These are phyloP conservation scores for Corymbia calophylla DNA, from an alignment of 441 rosid genomes.

Conservation along the genomic window DNA sequence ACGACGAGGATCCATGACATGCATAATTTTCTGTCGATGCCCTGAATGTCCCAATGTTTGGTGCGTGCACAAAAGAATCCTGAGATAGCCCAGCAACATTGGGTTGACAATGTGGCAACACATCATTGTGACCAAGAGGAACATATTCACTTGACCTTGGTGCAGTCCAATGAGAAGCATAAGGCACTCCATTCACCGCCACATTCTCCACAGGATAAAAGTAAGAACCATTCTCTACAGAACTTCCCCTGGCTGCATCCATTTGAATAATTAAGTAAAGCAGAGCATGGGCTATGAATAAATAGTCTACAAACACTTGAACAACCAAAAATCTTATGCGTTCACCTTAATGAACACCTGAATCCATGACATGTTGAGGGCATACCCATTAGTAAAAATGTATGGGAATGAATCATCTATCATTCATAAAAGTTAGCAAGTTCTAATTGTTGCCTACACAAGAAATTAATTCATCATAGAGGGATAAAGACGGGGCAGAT, in stretches of 20 bases:
- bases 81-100: conserved; percentile 45
- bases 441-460: background rate
- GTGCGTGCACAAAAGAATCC: conserved; percentile 39
- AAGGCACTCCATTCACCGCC: conserved; percentile 43
- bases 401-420: background rate
- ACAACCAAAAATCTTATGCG: background rate
- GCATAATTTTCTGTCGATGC: conserved; percentile 43
- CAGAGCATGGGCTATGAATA: background rate
- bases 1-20: conserved; percentile 54
- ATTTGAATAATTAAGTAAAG: conserved; percentile 4
- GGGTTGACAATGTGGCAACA: conserved; percentile 46
- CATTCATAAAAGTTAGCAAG: background rate
- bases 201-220: conserved; percentile 50
- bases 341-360: background rate
- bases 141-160: conserved; percentile 47
- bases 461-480: background rate
- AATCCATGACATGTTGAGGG: background rate
- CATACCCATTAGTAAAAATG: background rate
- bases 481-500: background rate
- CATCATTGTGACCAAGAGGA: conserved; percentile 37
- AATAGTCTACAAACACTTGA: background rate
- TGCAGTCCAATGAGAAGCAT: conserved; percentile 58
- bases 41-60: conserved; percentile 35
- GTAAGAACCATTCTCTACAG: conserved; percentile 43
- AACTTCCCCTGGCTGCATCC: conserved; percentile 45